phyloP scores from a whole-genome alignment of 2,329 filamentous ascomycete genomes.

The Ophiocordyceps sinensis region DNA sequence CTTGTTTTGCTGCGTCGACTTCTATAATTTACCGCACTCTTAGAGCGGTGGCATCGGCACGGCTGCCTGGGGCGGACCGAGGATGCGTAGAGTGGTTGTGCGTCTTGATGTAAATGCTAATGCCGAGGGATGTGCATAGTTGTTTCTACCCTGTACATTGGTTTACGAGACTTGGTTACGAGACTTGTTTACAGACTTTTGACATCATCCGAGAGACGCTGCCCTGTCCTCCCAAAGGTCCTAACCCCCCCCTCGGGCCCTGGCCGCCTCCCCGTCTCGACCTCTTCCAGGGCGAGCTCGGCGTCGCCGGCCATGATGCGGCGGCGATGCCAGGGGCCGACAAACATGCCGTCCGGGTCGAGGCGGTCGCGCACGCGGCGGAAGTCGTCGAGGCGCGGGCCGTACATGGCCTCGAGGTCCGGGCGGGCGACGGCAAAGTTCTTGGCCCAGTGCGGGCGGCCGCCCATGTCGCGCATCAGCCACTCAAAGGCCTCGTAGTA shows the following conservation, averaged over 20 bases:
- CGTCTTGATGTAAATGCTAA: too few relatives aligned
- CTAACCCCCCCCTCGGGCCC: conserved; percentile 12
- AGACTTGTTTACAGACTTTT: too few relatives aligned
- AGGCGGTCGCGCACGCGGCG: conserved; percentile 51
- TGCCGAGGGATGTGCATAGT: too few relatives aligned
- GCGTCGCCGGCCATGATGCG: conserved; percentile 35
- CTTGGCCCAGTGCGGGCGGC: conserved; percentile 83
- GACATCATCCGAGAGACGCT: too few relatives aligned
- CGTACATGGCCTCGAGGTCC: conserved; percentile 56
- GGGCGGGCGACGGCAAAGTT: conserved; percentile 55
- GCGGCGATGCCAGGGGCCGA: conserved; percentile 78
- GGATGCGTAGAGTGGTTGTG: too few relatives aligned
- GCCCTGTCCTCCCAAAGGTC: too few relatives aligned
- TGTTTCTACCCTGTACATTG: too few relatives aligned
- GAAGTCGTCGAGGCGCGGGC: conserved; percentile 51
- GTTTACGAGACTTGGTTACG: too few relatives aligned
- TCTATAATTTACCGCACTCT: too few relatives aligned
- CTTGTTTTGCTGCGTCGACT: too few relatives aligned
- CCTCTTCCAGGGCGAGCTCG: conserved; percentile 21
- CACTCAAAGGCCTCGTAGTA: conserved; percentile 89
- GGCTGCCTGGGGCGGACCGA: too few relatives aligned
- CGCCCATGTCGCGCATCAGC: conserved; percentile 75
- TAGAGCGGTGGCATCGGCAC: too few relatives aligned
- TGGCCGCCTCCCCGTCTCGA: conserved; percentile 14
- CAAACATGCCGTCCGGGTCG: conserved; percentile 75